Evolutionary conservation across 768 basidiomycete genomes (phyloP), one percentile per base, ranked within the genome.

Genomic region (Russula brevipes): DNA sequence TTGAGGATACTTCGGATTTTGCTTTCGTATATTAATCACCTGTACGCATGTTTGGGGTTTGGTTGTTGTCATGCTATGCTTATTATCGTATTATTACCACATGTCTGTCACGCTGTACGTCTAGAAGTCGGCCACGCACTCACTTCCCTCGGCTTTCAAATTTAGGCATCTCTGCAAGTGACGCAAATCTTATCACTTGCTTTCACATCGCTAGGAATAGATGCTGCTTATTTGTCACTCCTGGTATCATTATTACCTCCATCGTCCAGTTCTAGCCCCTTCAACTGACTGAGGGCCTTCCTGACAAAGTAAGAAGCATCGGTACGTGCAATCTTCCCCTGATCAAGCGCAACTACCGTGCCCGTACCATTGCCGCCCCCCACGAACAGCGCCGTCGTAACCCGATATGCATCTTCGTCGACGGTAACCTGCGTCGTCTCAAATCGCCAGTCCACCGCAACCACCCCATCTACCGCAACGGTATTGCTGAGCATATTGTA

Each of bases 371-470:
- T 39, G 60, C 61, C 72, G 5, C 79, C 81, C 12, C 84, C 87
- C 6, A 81, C 44, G 64, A 79, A 84, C 65, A 85, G 80, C 36
- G 87, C 89, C 2, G 83, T 83, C 2, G 89, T 82, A 0, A 86
- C 87, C 51, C 86, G 80, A 69, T 91, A 91, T 55, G 77, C 66
- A 67, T 82, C 82, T 0, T 76, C 76, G 17, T 73, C 77, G 44
- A 82, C 78, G 0, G 73, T 59, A 17, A 89, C 55, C 53, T 78
- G 77, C 69, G 89, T 88, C 66, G 83, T 83, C 64, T 76, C 77
- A 70, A 92, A 89, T 63, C 76, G 77, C 89, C 90, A 91, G 44
- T 86, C 88, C 46, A 71, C 68, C 0, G 85, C 82, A 5, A 74
- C 69, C 49, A 74, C 65, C 0, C 83, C 84, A 66, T 92, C 89